Conservation (phyloP, 345 rosid genomes). For the Eucalyptus sideroxylon region DNA sequence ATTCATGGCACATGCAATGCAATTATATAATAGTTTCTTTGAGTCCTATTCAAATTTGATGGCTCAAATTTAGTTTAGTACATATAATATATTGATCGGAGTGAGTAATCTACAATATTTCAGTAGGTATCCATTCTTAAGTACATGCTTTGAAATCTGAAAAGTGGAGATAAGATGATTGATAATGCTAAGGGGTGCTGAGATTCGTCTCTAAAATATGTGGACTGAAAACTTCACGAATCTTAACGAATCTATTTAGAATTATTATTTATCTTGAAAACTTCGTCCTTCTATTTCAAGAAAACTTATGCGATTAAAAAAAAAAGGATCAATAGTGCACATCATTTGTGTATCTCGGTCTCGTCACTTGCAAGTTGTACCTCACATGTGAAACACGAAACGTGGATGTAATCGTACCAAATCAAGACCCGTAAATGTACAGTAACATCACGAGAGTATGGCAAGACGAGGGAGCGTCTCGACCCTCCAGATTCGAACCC, state of each 20-base stretch:
- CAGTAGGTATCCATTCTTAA: too few relatives aligned
- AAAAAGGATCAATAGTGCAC: background rate
- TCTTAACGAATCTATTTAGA: background rate
- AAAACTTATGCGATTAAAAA: background rate
- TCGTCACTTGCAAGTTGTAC: background rate
- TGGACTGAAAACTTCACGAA: background rate
- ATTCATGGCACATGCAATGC: background rate
- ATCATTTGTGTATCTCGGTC: background rate
- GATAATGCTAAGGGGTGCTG: too few relatives aligned
- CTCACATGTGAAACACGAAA: background rate
- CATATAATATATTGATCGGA: background rate
- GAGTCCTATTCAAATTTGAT: background rate
- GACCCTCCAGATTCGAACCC: background rate
- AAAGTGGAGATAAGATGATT: too few relatives aligned
- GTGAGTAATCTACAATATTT: too few relatives aligned
- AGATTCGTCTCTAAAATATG: background rate
- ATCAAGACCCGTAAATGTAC: background rate
- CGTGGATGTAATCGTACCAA: background rate
- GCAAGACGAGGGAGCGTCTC: background rate
- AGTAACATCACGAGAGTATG: background rate
- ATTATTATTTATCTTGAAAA: background rate
- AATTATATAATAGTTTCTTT: background rate
- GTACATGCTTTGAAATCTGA: too few relatives aligned
- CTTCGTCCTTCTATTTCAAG: background rate
- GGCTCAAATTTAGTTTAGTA: background rate